phyloP scores from a whole-genome alignment of 306 rosid genomes.

The Mimosa pudica region DNA sequence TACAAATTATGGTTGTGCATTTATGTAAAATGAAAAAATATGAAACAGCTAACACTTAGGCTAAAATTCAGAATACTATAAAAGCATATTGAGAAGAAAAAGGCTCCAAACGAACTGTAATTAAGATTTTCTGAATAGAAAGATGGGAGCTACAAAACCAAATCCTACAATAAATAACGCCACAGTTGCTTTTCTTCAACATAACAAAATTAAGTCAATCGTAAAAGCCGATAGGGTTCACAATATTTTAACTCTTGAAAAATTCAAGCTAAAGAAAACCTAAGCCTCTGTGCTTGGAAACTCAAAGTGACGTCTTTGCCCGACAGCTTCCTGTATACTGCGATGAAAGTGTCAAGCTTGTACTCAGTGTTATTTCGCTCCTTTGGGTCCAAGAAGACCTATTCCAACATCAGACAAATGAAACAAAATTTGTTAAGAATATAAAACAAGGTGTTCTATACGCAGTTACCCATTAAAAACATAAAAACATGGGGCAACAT shows the following conservation, averaged over 20 bases:
- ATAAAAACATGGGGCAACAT: background rate
- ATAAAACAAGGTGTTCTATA: background rate
- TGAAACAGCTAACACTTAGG: no score
- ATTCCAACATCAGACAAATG: background rate
- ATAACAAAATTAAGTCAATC: slow-evolving; percentile 28
- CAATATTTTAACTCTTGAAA: slow-evolving; percentile 32
- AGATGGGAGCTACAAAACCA: background rate
- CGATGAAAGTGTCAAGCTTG: slow-evolving; percentile 86
- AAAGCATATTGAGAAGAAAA: background rate
- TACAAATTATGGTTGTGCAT: background rate
- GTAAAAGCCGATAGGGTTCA: slow-evolving; percentile 11
- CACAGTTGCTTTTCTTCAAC: background rate
- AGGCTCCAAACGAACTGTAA: background rate
- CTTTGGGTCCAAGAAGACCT: slow-evolving; percentile 92
- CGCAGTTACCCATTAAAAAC: background rate
- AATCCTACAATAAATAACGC: slow-evolving; percentile 18
- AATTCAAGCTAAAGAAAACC: slow-evolving; percentile 17
- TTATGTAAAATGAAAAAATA: no score
- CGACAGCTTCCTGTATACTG: slow-evolving; percentile 84
- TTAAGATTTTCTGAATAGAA: background rate
- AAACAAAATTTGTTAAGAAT: background rate
- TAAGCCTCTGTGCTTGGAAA: slow-evolving; percentile 71
- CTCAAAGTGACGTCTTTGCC: slow-evolving; percentile 91
- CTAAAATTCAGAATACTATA: background rate
- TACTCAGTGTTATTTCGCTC: slow-evolving; percentile 86